Evolutionary conservation across 1,284 basidiomycete species (phyloP), one percentile per base, ranked within the genome.

Genomic region (Afroboletus lepidellus): DNA sequence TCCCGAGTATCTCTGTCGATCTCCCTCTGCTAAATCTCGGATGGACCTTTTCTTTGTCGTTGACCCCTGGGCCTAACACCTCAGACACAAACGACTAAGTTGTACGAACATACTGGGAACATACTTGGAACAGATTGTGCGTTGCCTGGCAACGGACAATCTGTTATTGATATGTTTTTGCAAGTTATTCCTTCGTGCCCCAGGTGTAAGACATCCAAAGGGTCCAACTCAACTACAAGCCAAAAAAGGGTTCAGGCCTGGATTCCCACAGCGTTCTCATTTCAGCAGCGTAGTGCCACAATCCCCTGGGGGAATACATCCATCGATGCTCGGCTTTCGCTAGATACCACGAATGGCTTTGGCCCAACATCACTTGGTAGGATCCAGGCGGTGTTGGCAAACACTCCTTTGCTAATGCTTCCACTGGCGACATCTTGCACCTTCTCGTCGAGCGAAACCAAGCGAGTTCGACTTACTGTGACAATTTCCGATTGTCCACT

Each of bases 401-500:
- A 50, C 13, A 43, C 47, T 9, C 41, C 32, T 3, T 51, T 36
- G 13, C 16, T 11, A 13, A 8, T 46, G 36, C 8, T 51, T 7
- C 23, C 33, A 18, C 15, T 50, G 1, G 5, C 2, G 8, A 36
- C 46, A 11, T 6, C 25, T 15, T 3, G 20, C 45, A 42, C 5
- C 5, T 6, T 66, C 36, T 46, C 42, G 12, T 9, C 27, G 0
- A 1, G 0, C 11, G 34, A 1, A 16, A 24, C 23, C 5, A 34
- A 23, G 48, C 48, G 51, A 24, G 2, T 58, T 39, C 34, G 18
- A 8, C 64, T 66, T 15, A 24, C 18, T 3, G 52, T 66, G 25
- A 52, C 54, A 16, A 41, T 62, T 33, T 58, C 51, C 18, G 25
- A 39, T 0, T 66, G 62, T 29, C 52, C 60, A 29, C 33, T 61